Evolutionary conservation across 805 yeast species (phyloP).

Genomic region (Dipodascopsis tothii): DNA sequence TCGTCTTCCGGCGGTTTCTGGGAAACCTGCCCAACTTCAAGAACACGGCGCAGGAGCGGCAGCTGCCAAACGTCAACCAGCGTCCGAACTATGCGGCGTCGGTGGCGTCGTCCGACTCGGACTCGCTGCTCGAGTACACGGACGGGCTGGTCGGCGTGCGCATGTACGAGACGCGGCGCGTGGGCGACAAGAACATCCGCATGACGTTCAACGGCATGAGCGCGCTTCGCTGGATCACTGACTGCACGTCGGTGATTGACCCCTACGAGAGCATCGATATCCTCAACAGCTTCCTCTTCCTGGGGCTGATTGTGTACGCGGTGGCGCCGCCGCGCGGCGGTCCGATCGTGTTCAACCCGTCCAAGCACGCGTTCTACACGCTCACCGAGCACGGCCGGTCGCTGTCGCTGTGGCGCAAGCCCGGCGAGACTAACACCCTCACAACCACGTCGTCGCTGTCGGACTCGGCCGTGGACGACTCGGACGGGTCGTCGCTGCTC

Average conservation of each 20-base stretch:
- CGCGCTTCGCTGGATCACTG: slow-evolving; percentile 79
- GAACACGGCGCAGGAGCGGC: slow-evolving; percentile 23
- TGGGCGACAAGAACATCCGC: neutral
- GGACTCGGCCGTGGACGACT: neutral
- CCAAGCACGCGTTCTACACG: slow-evolving; percentile 8
- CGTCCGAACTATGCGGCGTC: neutral
- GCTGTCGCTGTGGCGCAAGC: slow-evolving; percentile 13
- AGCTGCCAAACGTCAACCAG: too few relatives aligned
- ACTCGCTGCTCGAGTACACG: neutral
- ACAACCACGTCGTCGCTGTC: slow-evolving; percentile 4
- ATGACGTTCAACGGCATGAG: slow-evolving; percentile 62
- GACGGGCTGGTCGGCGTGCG: slow-evolving; percentile 12
- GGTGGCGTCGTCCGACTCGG: neutral
- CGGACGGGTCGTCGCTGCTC: neutral
- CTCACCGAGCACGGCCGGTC: slow-evolving; percentile 12
- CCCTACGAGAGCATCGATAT: slow-evolving; percentile 84
- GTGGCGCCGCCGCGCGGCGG: neutral
- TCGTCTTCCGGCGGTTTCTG: slow-evolving; percentile 55
- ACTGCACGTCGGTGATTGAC: slow-evolving; percentile 81
- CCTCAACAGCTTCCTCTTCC: slow-evolving; percentile 45
- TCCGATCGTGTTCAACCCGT: slow-evolving; percentile 1
- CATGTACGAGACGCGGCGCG: slow-evolving; percentile 10
- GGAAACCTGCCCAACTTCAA: slow-evolving; percentile 57
- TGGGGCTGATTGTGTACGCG: slow-evolving; percentile 25
- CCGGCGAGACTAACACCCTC: neutral